Evolutionary conservation across 169 alveolate genomes (phyloP).

Genomic region (Perkinsus olseni): DNA sequence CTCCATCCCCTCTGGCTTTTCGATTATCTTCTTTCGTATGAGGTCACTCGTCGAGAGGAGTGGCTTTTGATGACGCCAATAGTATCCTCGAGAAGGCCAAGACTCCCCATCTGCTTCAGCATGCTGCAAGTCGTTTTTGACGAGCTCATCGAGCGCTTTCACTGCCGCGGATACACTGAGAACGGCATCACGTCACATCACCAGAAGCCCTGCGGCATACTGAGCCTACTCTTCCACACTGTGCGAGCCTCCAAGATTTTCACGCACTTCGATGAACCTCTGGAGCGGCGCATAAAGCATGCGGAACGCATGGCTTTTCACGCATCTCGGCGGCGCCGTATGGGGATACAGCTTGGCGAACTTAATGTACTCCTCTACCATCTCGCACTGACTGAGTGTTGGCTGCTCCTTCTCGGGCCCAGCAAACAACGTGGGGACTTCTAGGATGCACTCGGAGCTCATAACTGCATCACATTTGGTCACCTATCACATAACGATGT

Average conservation of each 20-base stretch:
- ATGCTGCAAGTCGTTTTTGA: background rate
- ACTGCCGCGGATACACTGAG: background rate
- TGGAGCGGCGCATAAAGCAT: background rate
- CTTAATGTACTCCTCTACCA: background rate
- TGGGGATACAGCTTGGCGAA: background rate
- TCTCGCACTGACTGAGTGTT: background rate
- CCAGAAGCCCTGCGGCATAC: background rate
- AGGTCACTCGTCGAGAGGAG: background rate
- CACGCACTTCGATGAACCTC: background rate
- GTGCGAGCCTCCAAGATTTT: background rate
- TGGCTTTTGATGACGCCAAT: background rate
- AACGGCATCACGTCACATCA: background rate
- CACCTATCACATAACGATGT: background rate
- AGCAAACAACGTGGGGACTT: constrained; percentile 24
- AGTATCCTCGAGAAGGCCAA: background rate
- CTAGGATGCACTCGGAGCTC: constrained; percentile 29
- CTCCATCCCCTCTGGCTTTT: background rate
- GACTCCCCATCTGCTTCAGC: background rate
- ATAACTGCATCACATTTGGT: constrained; percentile 38
- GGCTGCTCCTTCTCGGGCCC: background rate
- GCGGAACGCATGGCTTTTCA: background rate
- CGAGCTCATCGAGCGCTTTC: background rate
- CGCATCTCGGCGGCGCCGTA: background rate
- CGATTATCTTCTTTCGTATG: background rate
- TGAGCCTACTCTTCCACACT: background rate